These are phyloP conservation scores for Colletotrichum paranaense DNA, from an alignment of 2,329 filamentous ascomycete species.

Conservation along the genomic window DNA sequence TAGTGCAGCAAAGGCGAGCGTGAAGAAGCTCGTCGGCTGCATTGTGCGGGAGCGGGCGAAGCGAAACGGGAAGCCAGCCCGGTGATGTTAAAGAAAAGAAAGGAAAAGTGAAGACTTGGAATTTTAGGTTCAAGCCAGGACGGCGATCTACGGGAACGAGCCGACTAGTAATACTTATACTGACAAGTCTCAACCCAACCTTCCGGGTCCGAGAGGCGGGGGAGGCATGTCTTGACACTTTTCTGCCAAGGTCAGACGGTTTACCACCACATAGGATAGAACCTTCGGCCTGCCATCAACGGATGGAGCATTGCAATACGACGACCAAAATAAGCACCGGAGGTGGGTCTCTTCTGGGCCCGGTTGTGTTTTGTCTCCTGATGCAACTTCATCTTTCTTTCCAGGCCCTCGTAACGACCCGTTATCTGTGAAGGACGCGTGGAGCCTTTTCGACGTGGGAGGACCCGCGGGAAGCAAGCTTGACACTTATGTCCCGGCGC, in stretches of 20 bases:
- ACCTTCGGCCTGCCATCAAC: neutral
- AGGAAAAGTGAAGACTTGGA: conserved; percentile 1
- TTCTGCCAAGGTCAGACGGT: conserved; percentile 19
- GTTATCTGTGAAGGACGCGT: neutral
- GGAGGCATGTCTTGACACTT: conserved; percentile 19
- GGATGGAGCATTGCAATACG: neutral
- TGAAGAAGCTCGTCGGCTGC: conserved; percentile 37
- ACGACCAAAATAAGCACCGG: conserved; percentile 27
- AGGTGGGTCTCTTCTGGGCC: neutral
- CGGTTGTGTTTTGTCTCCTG: conserved; percentile 9
- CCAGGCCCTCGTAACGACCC: neutral
- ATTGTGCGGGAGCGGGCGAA: conserved; percentile 31
- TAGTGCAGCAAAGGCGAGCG: conserved; percentile 37
- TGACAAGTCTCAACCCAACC: conserved; percentile 19
- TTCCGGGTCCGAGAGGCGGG: conserved; percentile 14
- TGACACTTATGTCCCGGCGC: neutral
- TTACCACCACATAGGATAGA: neutral
- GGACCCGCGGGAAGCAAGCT: neutral
- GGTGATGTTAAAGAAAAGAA: conserved; percentile 2
- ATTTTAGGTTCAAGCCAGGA: conserved; percentile 9
- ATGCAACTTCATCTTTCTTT: conserved; percentile 7
- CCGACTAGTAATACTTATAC: conserved; percentile 30
- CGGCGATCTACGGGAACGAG: neutral
- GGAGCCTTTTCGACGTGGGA: neutral
- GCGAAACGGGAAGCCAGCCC: conserved; percentile 19